Base-by-base conservation (phyloP, 306 rosid species). In the Cyclanthera cordifolia region DNA sequence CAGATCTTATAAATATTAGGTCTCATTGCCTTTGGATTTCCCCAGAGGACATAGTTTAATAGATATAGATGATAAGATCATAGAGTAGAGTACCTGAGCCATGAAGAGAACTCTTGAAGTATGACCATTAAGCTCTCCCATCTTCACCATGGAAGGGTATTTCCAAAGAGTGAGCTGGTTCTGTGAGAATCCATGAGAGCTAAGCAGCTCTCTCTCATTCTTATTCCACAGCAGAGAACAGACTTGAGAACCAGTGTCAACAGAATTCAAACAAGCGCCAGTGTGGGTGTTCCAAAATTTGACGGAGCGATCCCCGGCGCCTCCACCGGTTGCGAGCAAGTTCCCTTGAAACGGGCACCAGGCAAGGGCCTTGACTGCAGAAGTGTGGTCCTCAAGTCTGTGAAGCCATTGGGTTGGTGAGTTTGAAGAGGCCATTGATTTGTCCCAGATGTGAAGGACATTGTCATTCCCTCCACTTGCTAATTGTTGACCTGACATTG, bases 281-380 rank as follows among this genome's bases (percentile, higher is more conserved):
- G 91, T 90, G 70, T 90, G 95, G 2, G 91, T 79, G 75, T 88
- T 88, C 96, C 93, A 89, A 58, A 86, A 80, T 73, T 85, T 89
- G 20, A 89, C 83, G 84, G 81, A 76, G 21, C 84, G 87, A 34
- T 89, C 96, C 51, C 86, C 81, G 0, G 72, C 88, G 4, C 96
- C 93, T 61, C 96, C 96, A 28, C 93, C 90, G 5, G 90, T 68
- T 49, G 85, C 87, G 13, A 89, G 46, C 52, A 89, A 69, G 69
- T 86, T 89, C 39, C 81, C 75, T 79, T 86, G 96, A 80, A 89
- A 89, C 2, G 96, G 95, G 30, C 94, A 89, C 96, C 95, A 89
- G 47, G 87, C 89, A 0, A 89, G 87, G 66, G 96, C 96, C 70
- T 85, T 87, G 3, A 89, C 94, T 0, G 90, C 90, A 34, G 94